phyloP scores from a whole-genome alignment of 1,284 basidiomycete genomes.

The Trichosporon sp. region DNA sequence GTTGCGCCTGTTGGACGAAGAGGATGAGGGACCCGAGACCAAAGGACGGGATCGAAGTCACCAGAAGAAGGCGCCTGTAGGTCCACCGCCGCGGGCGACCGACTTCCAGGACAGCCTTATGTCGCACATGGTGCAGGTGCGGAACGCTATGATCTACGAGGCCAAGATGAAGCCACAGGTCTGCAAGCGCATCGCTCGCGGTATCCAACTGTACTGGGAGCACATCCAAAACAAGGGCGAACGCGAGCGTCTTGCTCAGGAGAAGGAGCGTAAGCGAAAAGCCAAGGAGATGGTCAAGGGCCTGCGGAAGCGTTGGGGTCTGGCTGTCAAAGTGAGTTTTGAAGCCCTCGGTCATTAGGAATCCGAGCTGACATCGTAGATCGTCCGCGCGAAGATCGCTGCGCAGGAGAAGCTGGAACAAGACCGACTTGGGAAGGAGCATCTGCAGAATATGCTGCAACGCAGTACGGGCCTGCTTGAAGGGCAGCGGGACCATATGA shows the following conservation, averaged over 20 bases:
- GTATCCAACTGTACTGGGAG: conserved; percentile 75
- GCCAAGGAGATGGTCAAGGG: conserved; percentile 68
- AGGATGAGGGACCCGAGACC: conserved; percentile 31
- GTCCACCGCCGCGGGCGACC: conserved; percentile 28
- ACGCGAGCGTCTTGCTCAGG: conserved; percentile 59
- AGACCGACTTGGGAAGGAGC: conserved; percentile 66
- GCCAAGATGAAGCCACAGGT: conserved; percentile 43
- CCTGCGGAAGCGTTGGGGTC: conserved; percentile 64
- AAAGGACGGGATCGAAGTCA: conserved; percentile 13
- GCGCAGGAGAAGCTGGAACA: conserved; percentile 58
- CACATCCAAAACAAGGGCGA: conserved; percentile 59
- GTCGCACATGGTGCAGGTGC: conserved; percentile 46
- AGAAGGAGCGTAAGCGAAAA: conserved; percentile 61
- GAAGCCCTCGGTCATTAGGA: neutral
- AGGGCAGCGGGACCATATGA: conserved; percentile 69
- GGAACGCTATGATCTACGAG: conserved; percentile 45
- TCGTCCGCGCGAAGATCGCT: conserved; percentile 66
- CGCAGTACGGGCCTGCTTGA: conserved; percentile 82
- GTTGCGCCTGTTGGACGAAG: conserved; percentile 46
- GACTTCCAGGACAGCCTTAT: conserved; percentile 47
- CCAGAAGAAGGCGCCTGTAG: conserved; percentile 11
- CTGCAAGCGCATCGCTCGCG: conserved; percentile 58
- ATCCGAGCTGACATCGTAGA: conserved; percentile 25
- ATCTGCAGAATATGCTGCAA: conserved; percentile 83
- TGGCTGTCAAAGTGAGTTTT: conserved; percentile 71